phyloP scores from a whole-genome alignment of 1,284 basidiomycete species.

The Apiotrichum porosum region DNA sequence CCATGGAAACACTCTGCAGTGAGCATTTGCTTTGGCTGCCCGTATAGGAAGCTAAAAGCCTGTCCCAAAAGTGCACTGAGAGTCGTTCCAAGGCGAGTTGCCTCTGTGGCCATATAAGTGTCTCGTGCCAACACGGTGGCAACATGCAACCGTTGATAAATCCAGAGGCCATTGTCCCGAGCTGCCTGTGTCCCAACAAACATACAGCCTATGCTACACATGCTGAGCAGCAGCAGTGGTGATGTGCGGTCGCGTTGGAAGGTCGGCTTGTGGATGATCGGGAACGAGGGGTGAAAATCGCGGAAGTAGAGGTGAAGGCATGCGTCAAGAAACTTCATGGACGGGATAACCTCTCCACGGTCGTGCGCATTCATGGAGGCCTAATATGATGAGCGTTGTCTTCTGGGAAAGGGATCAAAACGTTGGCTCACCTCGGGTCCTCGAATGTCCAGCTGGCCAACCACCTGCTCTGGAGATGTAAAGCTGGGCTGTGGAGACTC shows the following conservation, averaged over 20 bases:
- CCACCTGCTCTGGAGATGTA: slow-evolving; percentile 7
- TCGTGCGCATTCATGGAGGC: not conserved
- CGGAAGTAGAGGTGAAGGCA: slow-evolving; percentile 36
- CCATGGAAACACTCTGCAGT: slow-evolving; percentile 11
- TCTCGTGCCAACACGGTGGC: slow-evolving; percentile 2
- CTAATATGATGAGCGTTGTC: too few species aligned
- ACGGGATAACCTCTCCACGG: slow-evolving; percentile 9
- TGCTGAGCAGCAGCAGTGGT: slow-evolving; percentile 31
- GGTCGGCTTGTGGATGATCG: slow-evolving; percentile 35
- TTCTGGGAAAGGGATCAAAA: not conserved
- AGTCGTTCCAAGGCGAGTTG: slow-evolving; percentile 1
- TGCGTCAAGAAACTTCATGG: slow-evolving; percentile 14
- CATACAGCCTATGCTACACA: slow-evolving; percentile 17
- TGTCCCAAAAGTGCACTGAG: slow-evolving; percentile 10
- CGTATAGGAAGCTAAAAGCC: slow-evolving; percentile 11
- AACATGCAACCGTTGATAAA: slow-evolving; percentile 10
- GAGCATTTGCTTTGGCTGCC: slow-evolving; percentile 9
- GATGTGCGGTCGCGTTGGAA: slow-evolving; percentile 26
- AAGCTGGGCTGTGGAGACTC: slow-evolving; percentile 5
- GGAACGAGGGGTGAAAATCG: slow-evolving; percentile 38
- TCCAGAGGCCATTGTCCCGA: slow-evolving; percentile 10
- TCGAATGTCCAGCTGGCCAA: slow-evolving; percentile 1
- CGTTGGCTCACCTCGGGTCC: too few species aligned
- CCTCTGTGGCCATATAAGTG: not conserved
- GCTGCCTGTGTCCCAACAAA: slow-evolving; percentile 14